These are phyloP conservation scores for Fusarium tanahbumbuense DNA, from an alignment of 2,329 filamentous ascomycete genomes.

Conservation along the genomic window DNA sequence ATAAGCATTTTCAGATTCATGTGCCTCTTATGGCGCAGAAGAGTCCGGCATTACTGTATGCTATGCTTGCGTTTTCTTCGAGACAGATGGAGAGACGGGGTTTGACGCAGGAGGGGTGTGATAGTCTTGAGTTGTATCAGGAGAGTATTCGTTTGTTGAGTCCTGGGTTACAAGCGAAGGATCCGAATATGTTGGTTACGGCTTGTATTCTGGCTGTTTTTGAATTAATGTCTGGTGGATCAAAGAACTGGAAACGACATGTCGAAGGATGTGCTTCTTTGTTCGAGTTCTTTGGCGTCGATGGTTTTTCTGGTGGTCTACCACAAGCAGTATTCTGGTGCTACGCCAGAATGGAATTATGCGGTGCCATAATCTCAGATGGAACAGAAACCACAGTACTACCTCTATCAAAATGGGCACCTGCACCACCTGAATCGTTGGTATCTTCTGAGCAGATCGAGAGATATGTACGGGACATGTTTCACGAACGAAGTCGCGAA, in stretches of 20 bases:
- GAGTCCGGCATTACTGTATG: slow-evolving; percentile 59
- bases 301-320: slow-evolving; percentile 58
- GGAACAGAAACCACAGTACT: slow-evolving; percentile 62
- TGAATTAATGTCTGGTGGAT: slow-evolving; percentile 61
- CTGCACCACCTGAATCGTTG: slow-evolving; percentile 19
- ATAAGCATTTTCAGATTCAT: slow-evolving; percentile 63
- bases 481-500: slow-evolving; percentile 47
- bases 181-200: slow-evolving; percentile 59
- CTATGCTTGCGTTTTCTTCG: slow-evolving; percentile 65
- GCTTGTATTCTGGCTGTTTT: slow-evolving; percentile 61
- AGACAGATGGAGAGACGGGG: slow-evolving; percentile 63
- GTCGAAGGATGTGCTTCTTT: slow-evolving; percentile 67
- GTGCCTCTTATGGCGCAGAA: slow-evolving; percentile 61
- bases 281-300: slow-evolving; percentile 62
- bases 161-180: slow-evolving; percentile 56
- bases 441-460: slow-evolving; percentile 16
- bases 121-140: slow-evolving; percentile 65
- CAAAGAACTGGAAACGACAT: slow-evolving; percentile 65
- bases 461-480: slow-evolving; percentile 35
- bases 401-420: slow-evolving; percentile 61
- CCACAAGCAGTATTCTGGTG: slow-evolving; percentile 68
- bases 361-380: slow-evolving; percentile 64
- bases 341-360: slow-evolving; percentile 68
- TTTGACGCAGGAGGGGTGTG: slow-evolving; percentile 58
- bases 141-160: slow-evolving; percentile 60